Evolutionary conservation across 2,329 filamentous ascomycete genomes (phyloP).

Genomic region (Microcyclospora pomicola): DNA sequence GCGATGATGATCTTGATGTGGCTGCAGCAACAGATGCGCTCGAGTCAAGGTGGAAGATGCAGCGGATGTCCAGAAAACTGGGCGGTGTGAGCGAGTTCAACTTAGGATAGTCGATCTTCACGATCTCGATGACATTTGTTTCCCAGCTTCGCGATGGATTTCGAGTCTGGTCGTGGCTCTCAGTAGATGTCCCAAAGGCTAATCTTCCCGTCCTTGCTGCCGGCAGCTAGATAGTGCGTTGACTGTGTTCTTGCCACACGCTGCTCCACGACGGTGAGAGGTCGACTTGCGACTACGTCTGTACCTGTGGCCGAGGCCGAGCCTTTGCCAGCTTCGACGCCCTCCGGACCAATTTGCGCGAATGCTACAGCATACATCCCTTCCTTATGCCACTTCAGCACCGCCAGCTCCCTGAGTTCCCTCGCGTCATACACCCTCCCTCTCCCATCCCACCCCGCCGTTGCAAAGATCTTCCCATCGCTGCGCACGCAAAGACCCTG

Average conservation of each 20-base stretch:
- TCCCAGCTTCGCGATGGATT: neutral
- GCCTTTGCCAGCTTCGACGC: neutral
- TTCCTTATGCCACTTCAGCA: conserved; percentile 85
- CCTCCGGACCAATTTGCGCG: conserved; percentile 24
- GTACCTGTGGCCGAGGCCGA: neutral
- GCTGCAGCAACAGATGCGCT: conserved; percentile 23
- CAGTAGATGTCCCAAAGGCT: conserved; percentile 88
- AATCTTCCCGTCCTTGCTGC: conserved; percentile 88
- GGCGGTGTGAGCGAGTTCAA: conserved; percentile 44
- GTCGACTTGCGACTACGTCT: conserved; percentile 3
- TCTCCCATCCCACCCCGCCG: conserved; percentile 81
- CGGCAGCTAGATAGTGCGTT: conserved; percentile 80
- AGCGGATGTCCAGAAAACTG: conserved; percentile 37
- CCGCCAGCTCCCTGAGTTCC: conserved; percentile 73
- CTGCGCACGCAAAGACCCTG: conserved; percentile 64
- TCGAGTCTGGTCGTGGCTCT: neutral
- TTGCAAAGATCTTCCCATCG: conserved; percentile 73
- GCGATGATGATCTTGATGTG: conserved; percentile 14
- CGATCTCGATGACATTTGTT: conserved; percentile 7
- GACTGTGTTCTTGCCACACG: conserved; percentile 43
- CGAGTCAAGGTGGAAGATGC: conserved; percentile 40
- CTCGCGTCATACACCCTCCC: conserved; percentile 65
- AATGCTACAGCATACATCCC: conserved; percentile 77
- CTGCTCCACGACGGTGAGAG: conserved; percentile 21
- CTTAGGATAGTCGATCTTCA: conserved; percentile 29